These are phyloP conservation scores for Monilinia polystroma DNA, from an alignment of 2,329 filamentous ascomycete genomes.

Conservation along the genomic window DNA sequence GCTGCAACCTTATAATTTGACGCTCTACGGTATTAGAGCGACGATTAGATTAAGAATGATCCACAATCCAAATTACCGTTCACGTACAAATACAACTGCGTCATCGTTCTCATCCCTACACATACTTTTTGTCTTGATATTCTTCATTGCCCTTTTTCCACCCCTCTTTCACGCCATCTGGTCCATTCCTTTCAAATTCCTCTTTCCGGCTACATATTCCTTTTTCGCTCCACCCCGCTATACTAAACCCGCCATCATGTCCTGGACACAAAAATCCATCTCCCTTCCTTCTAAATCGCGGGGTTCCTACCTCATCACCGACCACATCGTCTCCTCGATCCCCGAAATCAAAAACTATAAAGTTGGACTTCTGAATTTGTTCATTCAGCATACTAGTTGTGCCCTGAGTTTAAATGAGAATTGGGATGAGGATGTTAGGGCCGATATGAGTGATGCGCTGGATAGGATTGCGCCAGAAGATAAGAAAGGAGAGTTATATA, in stretches of 20 bases:
- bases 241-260: constrained; percentile 46
- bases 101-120: constrained; percentile 33
- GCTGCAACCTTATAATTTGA: no score
- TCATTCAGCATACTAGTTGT: constrained; percentile 93
- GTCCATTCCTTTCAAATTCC: constrained; percentile 49
- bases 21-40: no score
- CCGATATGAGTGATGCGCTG: constrained; percentile 86
- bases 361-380: constrained; percentile 81
- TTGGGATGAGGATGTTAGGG: constrained; percentile 78
- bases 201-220: constrained; percentile 33
- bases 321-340: constrained; percentile 66
- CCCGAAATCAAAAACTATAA: constrained; percentile 84
- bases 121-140: constrained; percentile 49
- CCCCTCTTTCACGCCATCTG: constrained; percentile 52
- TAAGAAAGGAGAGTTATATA: constrained; percentile 71
- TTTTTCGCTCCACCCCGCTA: constrained; percentile 46
- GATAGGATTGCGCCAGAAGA: constrained; percentile 88
- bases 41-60: no score
- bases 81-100: no score
- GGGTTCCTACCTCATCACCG: constrained; percentile 87
- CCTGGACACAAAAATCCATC: constrained; percentile 84
- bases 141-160: constrained; percentile 55
- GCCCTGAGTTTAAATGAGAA: constrained; percentile 94
- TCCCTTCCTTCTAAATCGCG: constrained; percentile 72
- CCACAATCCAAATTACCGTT: no score